Evolutionary conservation across 495 filamentous ascomycete genomes (phyloP).

Genomic region (Aspergillus egyptiacus): DNA sequence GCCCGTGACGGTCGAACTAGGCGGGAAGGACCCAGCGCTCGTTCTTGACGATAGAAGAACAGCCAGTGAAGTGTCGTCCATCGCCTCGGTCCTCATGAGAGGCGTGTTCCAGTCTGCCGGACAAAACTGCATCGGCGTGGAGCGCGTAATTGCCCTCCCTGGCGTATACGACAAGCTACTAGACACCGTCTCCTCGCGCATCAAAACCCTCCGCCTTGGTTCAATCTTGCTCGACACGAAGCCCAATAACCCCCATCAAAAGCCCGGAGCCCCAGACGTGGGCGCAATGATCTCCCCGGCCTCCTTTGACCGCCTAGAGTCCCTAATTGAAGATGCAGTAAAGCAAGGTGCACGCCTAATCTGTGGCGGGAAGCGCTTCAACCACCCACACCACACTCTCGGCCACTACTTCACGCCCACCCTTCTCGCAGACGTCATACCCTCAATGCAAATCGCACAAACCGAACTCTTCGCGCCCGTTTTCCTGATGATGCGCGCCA

Average conservation of each 20-base stretch:
- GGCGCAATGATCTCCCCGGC: slow-evolving; percentile 82
- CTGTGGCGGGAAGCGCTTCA: slow-evolving; percentile 65
- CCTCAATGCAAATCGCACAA: slow-evolving; percentile 75
- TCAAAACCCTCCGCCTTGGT: slow-evolving; percentile 65
- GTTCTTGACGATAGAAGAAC: slow-evolving; percentile 68
- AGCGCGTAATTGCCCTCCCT: slow-evolving; percentile 80
- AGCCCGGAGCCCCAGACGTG: slow-evolving; percentile 53
- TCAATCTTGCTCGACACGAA: slow-evolving; percentile 53
- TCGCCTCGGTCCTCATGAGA: slow-evolving; percentile 78
- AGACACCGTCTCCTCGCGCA: slow-evolving; percentile 60
- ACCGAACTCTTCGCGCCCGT: slow-evolving; percentile 91
- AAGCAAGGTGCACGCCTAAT: slow-evolving; percentile 71
- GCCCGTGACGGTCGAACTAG: slow-evolving; percentile 82
- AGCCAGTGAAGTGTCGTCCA: slow-evolving; percentile 54
- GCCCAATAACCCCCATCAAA: slow-evolving; percentile 17
- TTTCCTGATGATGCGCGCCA: slow-evolving; percentile 73
- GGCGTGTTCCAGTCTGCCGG: slow-evolving; percentile 95
- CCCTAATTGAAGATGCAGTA: slow-evolving; percentile 71
- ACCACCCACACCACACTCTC: slow-evolving; percentile 60
- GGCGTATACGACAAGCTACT: slow-evolving; percentile 67
- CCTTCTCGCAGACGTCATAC: slow-evolving; percentile 75
- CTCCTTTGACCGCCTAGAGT: slow-evolving; percentile 63
- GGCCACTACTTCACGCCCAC: slow-evolving; percentile 94
- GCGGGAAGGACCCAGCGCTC: slow-evolving; percentile 93
- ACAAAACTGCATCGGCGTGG: slow-evolving; percentile 96